Base-by-base conservation (phyloP, 352 stramenopile species). In the Pythium guiyangense region DNA sequence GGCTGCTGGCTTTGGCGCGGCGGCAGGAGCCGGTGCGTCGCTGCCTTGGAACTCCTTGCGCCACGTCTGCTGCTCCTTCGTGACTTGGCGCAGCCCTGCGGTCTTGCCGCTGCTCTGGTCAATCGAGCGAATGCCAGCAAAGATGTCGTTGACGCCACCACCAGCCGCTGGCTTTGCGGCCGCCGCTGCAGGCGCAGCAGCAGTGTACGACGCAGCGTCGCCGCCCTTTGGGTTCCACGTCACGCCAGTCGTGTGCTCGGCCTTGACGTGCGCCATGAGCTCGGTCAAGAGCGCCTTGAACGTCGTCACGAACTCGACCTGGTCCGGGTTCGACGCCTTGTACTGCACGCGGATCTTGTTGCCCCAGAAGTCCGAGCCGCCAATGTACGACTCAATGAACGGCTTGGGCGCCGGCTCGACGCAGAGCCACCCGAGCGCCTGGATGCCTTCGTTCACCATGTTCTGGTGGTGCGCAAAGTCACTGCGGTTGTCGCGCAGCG, bases 51-150 rank as follows among this genome's bases (percentile, higher is more conserved):
- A 98, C 70, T 98, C 96, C 57, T 96, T 89, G 49, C 94, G 80
- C 94, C 94, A 98, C n/a, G 96, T 98, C 77, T 98, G 94, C 84
- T 96, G 88, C 61, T 98, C 96, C 75, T 97, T 98, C n/a, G 88
- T 96, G 49, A 98, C 92, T 65, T 97, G 97, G 67, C 94, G 95
- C 3, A 99, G 71, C 27, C 95, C 96, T 6, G 90, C 94, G 0
- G 96, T 97, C 54, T 94, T 94, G 11, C 86, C 95, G 43, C 74
- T 74, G 65, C 92, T 90, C 94, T 97, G 86, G 63, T 96, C 91
- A 49, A 88, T 88, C 22, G 77, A 82, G 61, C 81, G 74, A 45
- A 93, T 93, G 25, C 96, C 93, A 14, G 77, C 80, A 59, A 98
- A 97, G 14, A 99, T 71, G 54, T 74, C 81, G 56, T 70, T 78